Percentiles rank a stretch among this genome's conserved stretches.
phyloP scores from a whole-genome alignment of 208 protist genomes.

The Acanthamoeba culbertsoni region DNA sequence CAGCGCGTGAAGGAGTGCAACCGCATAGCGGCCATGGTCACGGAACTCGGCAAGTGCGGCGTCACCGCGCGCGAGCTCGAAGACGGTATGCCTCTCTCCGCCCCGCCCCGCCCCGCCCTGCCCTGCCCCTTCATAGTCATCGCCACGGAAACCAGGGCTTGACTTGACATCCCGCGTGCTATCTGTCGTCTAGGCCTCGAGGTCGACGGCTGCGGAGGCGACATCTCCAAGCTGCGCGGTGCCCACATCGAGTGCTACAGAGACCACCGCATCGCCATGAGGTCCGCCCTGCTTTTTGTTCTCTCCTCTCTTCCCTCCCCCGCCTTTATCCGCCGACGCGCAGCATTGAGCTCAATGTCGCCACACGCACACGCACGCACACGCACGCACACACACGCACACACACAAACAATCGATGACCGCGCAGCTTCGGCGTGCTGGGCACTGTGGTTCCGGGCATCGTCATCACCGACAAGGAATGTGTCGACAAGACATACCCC shows the following conservation, averaged over 20 bases:
- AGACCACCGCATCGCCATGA: constrained; percentile 88
- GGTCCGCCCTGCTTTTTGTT: not conserved
- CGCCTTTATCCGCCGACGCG: too few species aligned
- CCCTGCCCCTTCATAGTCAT: too few species aligned
- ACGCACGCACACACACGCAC: not conserved
- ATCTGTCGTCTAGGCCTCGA: not conserved
- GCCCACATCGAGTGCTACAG: constrained; percentile 81
- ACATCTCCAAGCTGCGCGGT: constrained; percentile 38
- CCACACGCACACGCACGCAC: not conserved
- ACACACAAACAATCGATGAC: not conserved
- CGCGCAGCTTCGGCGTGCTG: constrained; percentile 70
- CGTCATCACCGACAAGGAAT: constrained; percentile 82
- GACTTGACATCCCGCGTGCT: not conserved
- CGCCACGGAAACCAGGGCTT: too few species aligned
- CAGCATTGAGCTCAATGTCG: too few species aligned
- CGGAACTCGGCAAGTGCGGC: constrained; percentile 79
- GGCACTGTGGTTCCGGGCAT: constrained; percentile 72
- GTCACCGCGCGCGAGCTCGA: constrained; percentile 69
- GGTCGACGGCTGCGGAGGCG: constrained; percentile 34
- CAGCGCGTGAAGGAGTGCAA: constrained; percentile 89
- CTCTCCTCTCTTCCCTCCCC: not conserved
- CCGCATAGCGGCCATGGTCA: constrained; percentile 81
- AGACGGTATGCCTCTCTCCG: constrained; percentile 59
- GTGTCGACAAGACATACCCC: constrained; percentile 85
- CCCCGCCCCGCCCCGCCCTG: not conserved